A percentile compares a stretch with the other conserved stretches of the same genome.
Conservation (phyloP, 352 stramenopile species). For the Phytophthora pistaciae region DNA sequence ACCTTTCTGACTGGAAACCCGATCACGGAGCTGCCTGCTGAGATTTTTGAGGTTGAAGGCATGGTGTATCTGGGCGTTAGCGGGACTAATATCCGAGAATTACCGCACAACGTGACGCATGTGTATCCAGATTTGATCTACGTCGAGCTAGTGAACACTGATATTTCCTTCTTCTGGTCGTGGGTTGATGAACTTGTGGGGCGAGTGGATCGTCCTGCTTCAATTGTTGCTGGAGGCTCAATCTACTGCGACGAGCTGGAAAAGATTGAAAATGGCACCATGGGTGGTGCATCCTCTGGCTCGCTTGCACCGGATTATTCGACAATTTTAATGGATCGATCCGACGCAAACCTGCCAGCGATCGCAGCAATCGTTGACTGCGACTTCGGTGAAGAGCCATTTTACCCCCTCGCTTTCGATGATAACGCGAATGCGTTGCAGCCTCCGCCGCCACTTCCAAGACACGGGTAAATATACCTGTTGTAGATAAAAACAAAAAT, state of each 20-base stretch:
- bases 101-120: constrained; percentile 16
- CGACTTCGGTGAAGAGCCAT: not conserved
- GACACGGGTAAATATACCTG: not conserved
- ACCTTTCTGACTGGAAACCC: constrained; percentile 35
- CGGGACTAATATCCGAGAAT: constrained; percentile 4
- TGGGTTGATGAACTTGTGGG: constrained; percentile 6
- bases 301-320: constrained; percentile 8
- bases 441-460: not conserved
- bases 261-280: not conserved
- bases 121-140: not conserved
- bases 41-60: constrained; percentile 17
- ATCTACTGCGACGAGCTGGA: constrained; percentile 3
- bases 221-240: not conserved
- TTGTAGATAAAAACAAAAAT: no score
- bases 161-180: constrained; percentile 3
- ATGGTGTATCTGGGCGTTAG: constrained; percentile 17
- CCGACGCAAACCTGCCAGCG: constrained; percentile 1
- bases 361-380: constrained; percentile 3
- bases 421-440: constrained; percentile 6
- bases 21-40: constrained; percentile 16
- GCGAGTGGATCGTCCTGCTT: not conserved
- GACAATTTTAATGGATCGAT: constrained; percentile 11
- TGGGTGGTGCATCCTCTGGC: not conserved
- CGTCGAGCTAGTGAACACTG: not conserved
- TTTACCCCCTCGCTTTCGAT: constrained; percentile 11